Conservation (phyloP, 2,329 filamentous ascomycete genomes). For the Aspergillus fijiensis region DNA sequence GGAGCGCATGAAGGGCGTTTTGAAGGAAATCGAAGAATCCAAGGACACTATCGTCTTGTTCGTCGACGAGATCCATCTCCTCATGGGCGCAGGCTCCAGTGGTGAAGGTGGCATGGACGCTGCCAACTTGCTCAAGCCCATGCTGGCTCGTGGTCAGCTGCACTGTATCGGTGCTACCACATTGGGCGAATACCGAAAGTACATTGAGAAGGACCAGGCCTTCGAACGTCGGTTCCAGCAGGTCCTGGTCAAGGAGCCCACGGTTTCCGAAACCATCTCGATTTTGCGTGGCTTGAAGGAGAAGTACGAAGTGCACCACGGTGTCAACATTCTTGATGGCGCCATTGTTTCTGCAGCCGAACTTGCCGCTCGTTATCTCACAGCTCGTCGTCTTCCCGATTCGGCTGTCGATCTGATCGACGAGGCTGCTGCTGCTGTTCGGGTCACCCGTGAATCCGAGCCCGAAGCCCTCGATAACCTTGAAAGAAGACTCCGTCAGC, state of each 20-base stretch:
- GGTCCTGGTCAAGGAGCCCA: slow-evolving; percentile 92
- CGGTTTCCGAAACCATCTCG: slow-evolving; percentile 85
- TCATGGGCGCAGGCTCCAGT: slow-evolving; percentile 94
- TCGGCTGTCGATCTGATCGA: slow-evolving; percentile 96
- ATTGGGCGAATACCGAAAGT: slow-evolving; percentile 92
- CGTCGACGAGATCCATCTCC: slow-evolving; percentile 96
- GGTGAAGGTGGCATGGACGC: slow-evolving; percentile 99
- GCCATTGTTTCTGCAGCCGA: slow-evolving; percentile 91
- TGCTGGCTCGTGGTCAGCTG: slow-evolving; percentile 92
- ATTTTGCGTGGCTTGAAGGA: slow-evolving; percentile 98
- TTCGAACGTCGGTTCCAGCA: slow-evolving; percentile 99
- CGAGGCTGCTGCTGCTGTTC: slow-evolving; percentile 93
- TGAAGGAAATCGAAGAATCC: slow-evolving; percentile 93
- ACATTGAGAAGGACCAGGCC: slow-evolving; percentile 97
- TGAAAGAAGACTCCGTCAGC: slow-evolving; percentile 82
- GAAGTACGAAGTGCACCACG: slow-evolving; percentile 96
- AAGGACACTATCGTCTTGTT: slow-evolving; percentile 98
- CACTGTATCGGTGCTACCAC: slow-evolving; percentile 99
- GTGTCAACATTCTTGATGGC: slow-evolving; percentile 92
- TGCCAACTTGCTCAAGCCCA: slow-evolving; percentile 94
- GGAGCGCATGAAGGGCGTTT: slow-evolving; percentile 97
- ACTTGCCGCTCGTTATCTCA: slow-evolving; percentile 89
- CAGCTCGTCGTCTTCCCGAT: slow-evolving; percentile 84
- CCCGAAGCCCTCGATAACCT: slow-evolving; percentile 94
- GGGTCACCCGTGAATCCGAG: slow-evolving; percentile 92